phyloP scores from a whole-genome alignment of 2,329 filamentous ascomycete species.

The Sclerotinia glacialis region DNA sequence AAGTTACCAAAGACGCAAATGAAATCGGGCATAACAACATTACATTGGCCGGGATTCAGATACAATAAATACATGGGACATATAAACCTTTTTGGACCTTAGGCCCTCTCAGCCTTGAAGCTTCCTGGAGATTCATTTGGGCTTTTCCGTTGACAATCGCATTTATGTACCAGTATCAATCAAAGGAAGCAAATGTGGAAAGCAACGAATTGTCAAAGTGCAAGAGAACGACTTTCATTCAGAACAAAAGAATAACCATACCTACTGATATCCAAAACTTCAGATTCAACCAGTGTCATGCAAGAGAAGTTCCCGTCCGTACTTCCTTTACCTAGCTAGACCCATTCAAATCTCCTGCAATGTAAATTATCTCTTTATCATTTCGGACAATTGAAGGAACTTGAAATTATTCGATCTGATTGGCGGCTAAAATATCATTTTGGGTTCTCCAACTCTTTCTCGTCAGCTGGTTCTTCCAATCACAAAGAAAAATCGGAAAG shows the following conservation, averaged over 20 bases:
- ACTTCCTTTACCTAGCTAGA: neutral
- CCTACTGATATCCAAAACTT: neutral
- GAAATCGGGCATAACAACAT: constrained; percentile 10
- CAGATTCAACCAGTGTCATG: neutral
- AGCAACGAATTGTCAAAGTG: neutral
- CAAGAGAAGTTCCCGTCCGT: neutral
- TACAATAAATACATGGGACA: neutral
- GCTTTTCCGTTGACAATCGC: constrained; percentile 2
- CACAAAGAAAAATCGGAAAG: constrained; percentile 1
- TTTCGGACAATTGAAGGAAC: neutral
- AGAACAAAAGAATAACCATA: neutral
- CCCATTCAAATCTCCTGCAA: neutral
- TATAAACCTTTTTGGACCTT: constrained; percentile 3
- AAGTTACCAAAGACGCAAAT: constrained; percentile 11
- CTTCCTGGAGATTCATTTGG: neutral
- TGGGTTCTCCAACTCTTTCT: neutral
- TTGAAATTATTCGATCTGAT: neutral
- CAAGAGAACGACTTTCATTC: neutral
- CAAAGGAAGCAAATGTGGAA: neutral
- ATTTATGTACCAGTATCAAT: neutral
- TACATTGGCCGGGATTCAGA: constrained; percentile 11
- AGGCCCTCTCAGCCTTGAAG: neutral
- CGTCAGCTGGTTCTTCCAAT: constrained; percentile 12
- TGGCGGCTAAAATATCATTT: constrained; percentile 7
- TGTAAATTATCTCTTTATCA: neutral